Evolutionary conservation across 352 stramenopile species (phyloP).

Genomic region (Phytopythium oedochilum): DNA sequence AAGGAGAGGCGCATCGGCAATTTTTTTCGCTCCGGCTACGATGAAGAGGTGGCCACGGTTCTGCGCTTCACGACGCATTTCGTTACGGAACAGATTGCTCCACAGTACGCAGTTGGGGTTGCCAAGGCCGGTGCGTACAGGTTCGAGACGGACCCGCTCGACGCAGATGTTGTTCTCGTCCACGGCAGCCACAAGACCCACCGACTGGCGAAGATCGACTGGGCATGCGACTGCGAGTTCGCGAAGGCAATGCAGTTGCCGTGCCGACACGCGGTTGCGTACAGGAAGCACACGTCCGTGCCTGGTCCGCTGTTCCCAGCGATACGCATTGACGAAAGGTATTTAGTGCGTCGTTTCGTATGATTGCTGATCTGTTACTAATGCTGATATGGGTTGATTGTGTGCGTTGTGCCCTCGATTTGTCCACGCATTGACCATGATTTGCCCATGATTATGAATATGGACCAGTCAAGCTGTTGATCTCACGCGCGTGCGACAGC

Average conservation of each 20-base stretch:
- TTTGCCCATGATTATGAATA: not conserved
- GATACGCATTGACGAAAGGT: not conserved
- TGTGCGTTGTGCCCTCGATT: too few relatives aligned
- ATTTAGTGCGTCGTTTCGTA: not conserved
- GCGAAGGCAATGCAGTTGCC: constrained; percentile 8
- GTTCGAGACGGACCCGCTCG: not conserved
- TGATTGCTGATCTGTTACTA: not conserved
- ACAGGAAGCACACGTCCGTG: not conserved
- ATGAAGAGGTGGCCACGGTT: constrained; percentile 17
- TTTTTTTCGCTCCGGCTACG: constrained; percentile 8
- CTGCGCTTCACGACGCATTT: constrained; percentile 16
- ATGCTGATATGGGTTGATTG: too few relatives aligned
- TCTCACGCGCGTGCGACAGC: not conserved
- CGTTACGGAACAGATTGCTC: constrained; percentile 7
- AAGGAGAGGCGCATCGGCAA: not conserved
- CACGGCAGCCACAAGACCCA: not conserved
- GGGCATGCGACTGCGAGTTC: constrained; percentile 13
- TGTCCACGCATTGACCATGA: too few relatives aligned
- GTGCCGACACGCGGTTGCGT: constrained; percentile 15
- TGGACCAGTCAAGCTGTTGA: not conserved
- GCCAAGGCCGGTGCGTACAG: not conserved
- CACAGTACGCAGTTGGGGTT: not conserved
- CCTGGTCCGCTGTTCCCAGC: not conserved
- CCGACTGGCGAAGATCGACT: not conserved
- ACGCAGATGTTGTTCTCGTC: not conserved